A percentile compares a stretch with the other conserved stretches of the same genome.
These are phyloP conservation scores for Rhodomyrtus psidioides DNA, from an alignment of 441 rosid genomes.

Conservation along the genomic window DNA sequence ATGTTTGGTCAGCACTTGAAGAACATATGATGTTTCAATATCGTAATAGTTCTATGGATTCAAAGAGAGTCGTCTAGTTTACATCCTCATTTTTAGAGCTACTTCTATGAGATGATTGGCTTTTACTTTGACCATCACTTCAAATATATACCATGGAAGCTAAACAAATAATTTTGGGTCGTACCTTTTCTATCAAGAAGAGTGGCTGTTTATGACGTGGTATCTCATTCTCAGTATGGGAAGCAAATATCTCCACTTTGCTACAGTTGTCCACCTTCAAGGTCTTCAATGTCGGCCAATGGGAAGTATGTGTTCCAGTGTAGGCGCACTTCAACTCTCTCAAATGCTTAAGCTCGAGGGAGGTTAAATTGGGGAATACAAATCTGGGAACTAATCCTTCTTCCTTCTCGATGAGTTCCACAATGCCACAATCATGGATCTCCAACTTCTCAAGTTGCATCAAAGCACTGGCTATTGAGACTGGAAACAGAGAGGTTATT, in stretches of 20 bases:
- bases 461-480: fast-evolving
- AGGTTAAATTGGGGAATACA: no score
- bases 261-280: no score
- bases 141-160: background rate
- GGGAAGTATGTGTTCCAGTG: no score
- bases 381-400: no score
- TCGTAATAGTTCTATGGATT: background rate
- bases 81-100: background rate
- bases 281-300: no score
- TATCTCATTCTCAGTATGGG: background rate
- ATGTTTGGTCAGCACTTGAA: background rate
- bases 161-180: background rate
- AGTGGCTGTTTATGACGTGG: background rate
- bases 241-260: no score
- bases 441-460: background rate
- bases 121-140: background rate
- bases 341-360: background rate
- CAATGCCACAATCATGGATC: background rate
- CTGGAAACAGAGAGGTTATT: fast-evolving
- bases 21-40: background rate
- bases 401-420: background rate
- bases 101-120: background rate
- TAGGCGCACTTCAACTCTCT: no score
- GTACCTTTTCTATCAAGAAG: background rate
- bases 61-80: background rate